phyloP scores from a whole-genome alignment of 2,329 filamentous ascomycete genomes.

The Plenodomus biglobosus region DNA sequence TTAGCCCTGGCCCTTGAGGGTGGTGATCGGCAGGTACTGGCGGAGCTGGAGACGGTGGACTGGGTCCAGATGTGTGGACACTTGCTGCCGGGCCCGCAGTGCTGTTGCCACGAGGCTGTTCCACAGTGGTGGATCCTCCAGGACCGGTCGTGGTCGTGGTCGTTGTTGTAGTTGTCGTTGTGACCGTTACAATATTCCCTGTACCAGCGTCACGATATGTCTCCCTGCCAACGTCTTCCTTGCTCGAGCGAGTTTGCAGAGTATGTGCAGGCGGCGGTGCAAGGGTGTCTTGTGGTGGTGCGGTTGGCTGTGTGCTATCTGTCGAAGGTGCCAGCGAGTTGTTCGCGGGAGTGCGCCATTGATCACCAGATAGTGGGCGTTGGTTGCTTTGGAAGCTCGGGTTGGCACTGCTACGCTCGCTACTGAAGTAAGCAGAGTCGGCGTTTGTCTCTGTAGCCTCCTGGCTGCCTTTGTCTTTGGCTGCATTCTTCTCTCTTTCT shows the following conservation, averaged over 20 bases:
- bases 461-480: conserved; percentile 9
- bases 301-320: conserved; percentile 7
- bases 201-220: conserved; percentile 36
- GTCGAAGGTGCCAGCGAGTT: conserved; percentile 18
- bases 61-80: conserved; percentile 38
- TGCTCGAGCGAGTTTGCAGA: conserved; percentile 22
- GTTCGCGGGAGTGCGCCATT: conserved; percentile 18
- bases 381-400: conserved; percentile 36
- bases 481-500: conserved; percentile 13
- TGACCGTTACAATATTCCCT: conserved; percentile 40
- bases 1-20: conserved; percentile 14
- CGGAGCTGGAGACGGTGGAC: conserved; percentile 35
- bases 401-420: conserved; percentile 36
- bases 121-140: conserved; percentile 38
- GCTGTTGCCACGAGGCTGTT: conserved; percentile 26
- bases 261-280: conserved; percentile 14
- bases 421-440: conserved; percentile 41
- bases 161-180: conserved; percentile 42
- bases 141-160: conserved; percentile 41
- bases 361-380: conserved; percentile 33
- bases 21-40: conserved; percentile 16
- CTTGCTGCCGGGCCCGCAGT: conserved; percentile 21
- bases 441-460: conserved; percentile 17
- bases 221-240: conserved; percentile 32
- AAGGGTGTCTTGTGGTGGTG: conserved; percentile 11